phyloP scores from a whole-genome alignment of 2,329 filamentous ascomycete species.

The Alternaria ventricosa region DNA sequence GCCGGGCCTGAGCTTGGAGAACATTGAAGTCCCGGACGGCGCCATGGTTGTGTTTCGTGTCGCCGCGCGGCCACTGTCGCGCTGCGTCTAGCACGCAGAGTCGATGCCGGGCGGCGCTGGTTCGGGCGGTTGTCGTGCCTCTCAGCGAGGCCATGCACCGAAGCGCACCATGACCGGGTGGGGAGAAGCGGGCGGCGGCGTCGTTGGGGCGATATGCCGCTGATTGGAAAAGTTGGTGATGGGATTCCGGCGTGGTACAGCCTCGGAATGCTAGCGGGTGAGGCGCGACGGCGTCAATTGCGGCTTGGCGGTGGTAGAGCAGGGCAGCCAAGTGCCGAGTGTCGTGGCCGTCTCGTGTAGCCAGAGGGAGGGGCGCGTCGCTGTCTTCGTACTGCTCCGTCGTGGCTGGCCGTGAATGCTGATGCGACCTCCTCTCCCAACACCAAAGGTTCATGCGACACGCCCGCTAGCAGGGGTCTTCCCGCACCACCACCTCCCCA shows the following conservation, averaged over 20 bases:
- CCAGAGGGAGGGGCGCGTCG: not conserved
- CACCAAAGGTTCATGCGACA: conserved; percentile 18
- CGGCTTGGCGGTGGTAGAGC: not conserved
- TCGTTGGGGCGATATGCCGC: conserved; percentile 4
- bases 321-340: not conserved
- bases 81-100: conserved; percentile 14
- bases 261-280: conserved; percentile 16
- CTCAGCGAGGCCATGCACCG: conserved; percentile 44
- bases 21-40: conserved; percentile 49
- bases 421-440: conserved; percentile 12
- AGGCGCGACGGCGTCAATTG: not conserved
- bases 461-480: conserved; percentile 12
- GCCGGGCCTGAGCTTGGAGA: conserved; percentile 48
- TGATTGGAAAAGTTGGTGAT: conserved; percentile 14
- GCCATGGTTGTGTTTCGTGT: conserved; percentile 36
- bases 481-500: conserved; percentile 12
- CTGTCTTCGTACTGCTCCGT: not conserved
- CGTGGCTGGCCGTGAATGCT: conserved; percentile 2
- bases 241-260: conserved; percentile 34
- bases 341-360: conserved; percentile 2
- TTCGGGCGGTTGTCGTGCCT: conserved; percentile 25
- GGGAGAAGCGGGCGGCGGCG: conserved; percentile 7
- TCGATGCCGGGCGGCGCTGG: conserved; percentile 5
- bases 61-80: conserved; percentile 26
- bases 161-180: conserved; percentile 35